Base-by-base conservation (phyloP, 345 rosid genomes). In the Carallia pectinifolia region DNA sequence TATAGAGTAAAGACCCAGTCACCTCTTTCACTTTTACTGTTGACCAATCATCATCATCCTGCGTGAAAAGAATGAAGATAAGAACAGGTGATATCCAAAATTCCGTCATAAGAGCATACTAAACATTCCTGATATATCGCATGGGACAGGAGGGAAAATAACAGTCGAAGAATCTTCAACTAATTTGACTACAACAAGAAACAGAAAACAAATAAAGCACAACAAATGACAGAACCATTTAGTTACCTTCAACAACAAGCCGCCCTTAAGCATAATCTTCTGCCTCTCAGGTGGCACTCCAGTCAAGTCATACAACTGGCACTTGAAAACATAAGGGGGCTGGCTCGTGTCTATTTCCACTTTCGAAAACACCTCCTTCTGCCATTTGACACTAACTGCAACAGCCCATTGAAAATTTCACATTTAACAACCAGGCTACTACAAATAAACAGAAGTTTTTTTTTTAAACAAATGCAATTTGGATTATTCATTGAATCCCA, bases 211-310 rank as follows among this genome's bases (percentile, higher is more conserved):
- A 19, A 1, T 66, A 37, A 13, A 30, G 27, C 9, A 44, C n/a
- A 64, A 48, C 37, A 53, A 34, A 5, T 61, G 65, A 23, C 54
- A 33, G 66, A 62, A 33, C 10, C 19, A 65, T 36, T 13, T 58
- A 61, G 62, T 15, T 76, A 95, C 99, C 97, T 90, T 92, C 73
- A 95, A 77, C 73, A 95, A 77, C 53, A 95, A 80, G 64, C 94
- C 98, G 66, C 99, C 99, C 84, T 89, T 96, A 71, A 96, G 92
- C 97, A 96, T 89, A 44, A 95, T 90, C 86, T 96, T 96, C 82
- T 96, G 99, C 76, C 99, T 80, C 71, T 90, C 99, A 0, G 98
- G 99, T 6, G 94, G 96, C 13, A 95, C 99, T 62, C 97, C 99
- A 15, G 92, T 92, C 68, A 92, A 82, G 86, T 90, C 97, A 79